phyloP scores from a whole-genome alignment of 1,139 yeast species.

The Trichomonascaceae sp. region DNA sequence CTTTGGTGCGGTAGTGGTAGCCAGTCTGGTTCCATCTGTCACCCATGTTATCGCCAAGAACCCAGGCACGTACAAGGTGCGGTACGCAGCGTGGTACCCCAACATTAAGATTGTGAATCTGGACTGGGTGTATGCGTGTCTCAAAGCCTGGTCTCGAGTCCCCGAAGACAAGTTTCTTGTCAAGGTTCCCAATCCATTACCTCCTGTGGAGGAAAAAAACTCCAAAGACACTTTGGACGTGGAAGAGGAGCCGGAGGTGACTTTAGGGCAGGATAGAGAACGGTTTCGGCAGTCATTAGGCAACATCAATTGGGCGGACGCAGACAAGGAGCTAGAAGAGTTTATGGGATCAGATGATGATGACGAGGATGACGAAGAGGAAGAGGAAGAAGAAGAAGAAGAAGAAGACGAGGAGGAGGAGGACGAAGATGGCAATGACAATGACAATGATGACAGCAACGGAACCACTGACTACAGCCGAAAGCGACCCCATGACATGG shows the following conservation, averaged over 20 bases:
- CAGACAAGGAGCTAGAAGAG: conserved; percentile 27
- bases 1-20: conserved; percentile 79
- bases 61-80: conserved; percentile 66
- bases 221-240: conserved; percentile 2
- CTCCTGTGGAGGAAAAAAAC: conserved; percentile 1
- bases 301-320: conserved; percentile 27
- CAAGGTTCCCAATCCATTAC: conserved; percentile 12
- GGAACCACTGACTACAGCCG: conserved; percentile 18
- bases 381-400: conserved; percentile 11
- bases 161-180: conserved; percentile 51
- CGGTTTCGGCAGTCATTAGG: conserved; percentile 22
- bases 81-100: conserved; percentile 36
- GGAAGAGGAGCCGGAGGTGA: conserved; percentile 36
- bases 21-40: conserved; percentile 58
- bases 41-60: conserved; percentile 83
- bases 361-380: conserved; percentile 21
- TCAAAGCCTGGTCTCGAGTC: conserved; percentile 63
- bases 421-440: conserved; percentile 21
- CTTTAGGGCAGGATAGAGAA: conserved; percentile 13
- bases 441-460: conserved; percentile 20
- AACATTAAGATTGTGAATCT: conserved; percentile 70
- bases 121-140: conserved; percentile 83
- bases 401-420: too few species aligned
- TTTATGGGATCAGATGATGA: conserved; percentile 23
- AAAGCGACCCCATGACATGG: conserved; percentile 3